Evolutionary conservation across 2,329 filamentous ascomycete genomes (phyloP).

Genomic region (Chalaropsis ovoidea): DNA sequence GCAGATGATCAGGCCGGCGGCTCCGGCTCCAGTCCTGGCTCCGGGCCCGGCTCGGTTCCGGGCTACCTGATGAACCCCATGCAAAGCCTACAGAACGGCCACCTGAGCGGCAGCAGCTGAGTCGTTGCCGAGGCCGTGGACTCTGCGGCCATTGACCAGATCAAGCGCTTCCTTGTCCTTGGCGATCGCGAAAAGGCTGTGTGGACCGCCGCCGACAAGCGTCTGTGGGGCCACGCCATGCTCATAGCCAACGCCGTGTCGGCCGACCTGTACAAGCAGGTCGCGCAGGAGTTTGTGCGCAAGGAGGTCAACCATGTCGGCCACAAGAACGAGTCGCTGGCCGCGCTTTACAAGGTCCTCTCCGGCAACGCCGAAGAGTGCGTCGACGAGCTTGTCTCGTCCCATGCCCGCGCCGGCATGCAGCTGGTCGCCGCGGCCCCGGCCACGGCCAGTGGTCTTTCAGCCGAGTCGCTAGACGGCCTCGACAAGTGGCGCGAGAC

Average conservation of each 20-base stretch:
- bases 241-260: conserved; percentile 72
- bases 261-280: conserved; percentile 77
- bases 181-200: conserved; percentile 86
- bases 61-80: conserved; percentile 16
- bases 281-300: conserved; percentile 88
- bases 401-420: conserved; percentile 81
- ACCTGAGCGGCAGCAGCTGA: conserved; percentile 32
- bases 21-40: too few species aligned
- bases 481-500: conserved; percentile 93
- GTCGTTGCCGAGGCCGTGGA: conserved; percentile 56
- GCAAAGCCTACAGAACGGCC: not conserved
- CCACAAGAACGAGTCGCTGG: conserved; percentile 74
- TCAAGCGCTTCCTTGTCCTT: conserved; percentile 62
- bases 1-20: not conserved
- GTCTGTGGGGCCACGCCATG: conserved; percentile 94
- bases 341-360: conserved; percentile 84
- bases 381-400: conserved; percentile 87
- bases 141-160: conserved; percentile 55
- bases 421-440: conserved; percentile 76
- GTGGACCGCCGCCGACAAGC: conserved; percentile 85
- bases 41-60: too few species aligned
- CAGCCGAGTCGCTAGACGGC: conserved; percentile 66
- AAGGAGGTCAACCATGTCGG: conserved; percentile 81
- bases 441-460: conserved; percentile 39
- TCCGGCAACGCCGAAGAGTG: conserved; percentile 91